These are phyloP conservation scores for Apiotrichum veenhuisii DNA, from an alignment of 1,284 basidiomycete species.

Conservation along the genomic window DNA sequence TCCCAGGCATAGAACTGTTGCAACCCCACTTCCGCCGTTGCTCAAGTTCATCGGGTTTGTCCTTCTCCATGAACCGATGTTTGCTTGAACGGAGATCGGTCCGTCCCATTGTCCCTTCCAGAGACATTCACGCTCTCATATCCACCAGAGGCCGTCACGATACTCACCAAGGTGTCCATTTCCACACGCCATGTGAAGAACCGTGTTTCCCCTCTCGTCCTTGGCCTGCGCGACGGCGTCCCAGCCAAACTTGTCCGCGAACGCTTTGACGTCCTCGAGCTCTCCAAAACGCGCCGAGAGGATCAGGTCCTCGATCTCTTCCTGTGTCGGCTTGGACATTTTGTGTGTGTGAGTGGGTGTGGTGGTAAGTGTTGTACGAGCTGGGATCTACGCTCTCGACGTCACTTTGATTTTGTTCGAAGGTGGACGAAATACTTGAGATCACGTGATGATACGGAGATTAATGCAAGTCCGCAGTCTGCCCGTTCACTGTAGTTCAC, in stretches of 20 bases:
- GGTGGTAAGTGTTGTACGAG: neutral
- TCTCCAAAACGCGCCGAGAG: conserved; percentile 81
- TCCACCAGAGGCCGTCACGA: neutral
- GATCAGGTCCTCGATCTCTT: conserved; percentile 72
- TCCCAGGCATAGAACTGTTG: too few species aligned
- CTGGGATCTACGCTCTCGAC: neutral
- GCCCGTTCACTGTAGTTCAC: neutral
- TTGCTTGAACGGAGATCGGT: too few species aligned
- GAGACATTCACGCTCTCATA: too few species aligned
- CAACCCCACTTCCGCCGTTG: too few species aligned
- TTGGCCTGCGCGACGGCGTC: conserved; percentile 56
- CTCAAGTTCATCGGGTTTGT: too few species aligned
- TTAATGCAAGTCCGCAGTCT: neutral
- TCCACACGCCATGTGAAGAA: conserved; percentile 76
- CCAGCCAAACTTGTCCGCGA: conserved; percentile 60
- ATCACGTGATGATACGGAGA: neutral
- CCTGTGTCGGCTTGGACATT: conserved; percentile 40
- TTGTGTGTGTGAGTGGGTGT: conserved; percentile 2
- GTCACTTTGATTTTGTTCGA: neutral
- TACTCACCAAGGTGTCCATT: conserved; percentile 79
- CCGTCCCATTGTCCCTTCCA: too few species aligned
- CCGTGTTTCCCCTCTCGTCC: conserved; percentile 72
- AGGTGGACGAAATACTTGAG: neutral
- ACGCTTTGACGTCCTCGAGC: conserved; percentile 66
- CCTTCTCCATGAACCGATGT: too few species aligned